These are phyloP conservation scores for Cercophora samala DNA, from an alignment of 495 filamentous ascomycete species.

Conservation along the genomic window DNA sequence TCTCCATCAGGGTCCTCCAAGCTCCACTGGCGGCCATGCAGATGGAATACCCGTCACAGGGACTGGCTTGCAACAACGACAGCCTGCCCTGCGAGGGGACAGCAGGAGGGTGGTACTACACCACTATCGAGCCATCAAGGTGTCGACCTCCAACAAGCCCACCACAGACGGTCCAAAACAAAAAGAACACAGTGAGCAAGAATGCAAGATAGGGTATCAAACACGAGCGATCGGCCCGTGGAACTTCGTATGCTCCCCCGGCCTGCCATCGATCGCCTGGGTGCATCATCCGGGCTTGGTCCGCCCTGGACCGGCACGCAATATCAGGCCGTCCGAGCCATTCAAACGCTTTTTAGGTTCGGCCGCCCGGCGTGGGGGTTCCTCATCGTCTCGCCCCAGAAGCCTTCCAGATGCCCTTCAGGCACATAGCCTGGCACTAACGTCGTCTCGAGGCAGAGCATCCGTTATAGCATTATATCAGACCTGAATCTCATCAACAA, in stretches of 20 bases:
- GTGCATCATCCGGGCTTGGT: constrained; percentile 24
- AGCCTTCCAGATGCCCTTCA: neutral
- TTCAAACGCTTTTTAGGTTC: constrained; percentile 12
- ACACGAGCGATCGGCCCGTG: constrained; percentile 8
- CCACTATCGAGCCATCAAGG: constrained; percentile 6
- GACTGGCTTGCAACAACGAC: neutral
- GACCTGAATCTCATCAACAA: neutral
- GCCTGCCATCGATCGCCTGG: constrained; percentile 4
- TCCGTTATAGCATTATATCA: neutral
- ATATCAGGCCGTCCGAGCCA: constrained; percentile 24
- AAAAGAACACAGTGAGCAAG: no score
- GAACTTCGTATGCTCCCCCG: neutral
- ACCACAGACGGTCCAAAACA: neutral
- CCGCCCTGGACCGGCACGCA: constrained; percentile 6
- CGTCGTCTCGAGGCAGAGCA: no score
- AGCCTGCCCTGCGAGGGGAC: neutral
- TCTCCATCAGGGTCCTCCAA: constrained; percentile 7
- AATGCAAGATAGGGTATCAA: neutral
- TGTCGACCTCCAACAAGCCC: neutral
- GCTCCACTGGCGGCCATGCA: neutral
- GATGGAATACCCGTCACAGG: constrained; percentile 2
- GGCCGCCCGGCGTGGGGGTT: constrained; percentile 20
- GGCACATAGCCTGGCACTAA: neutral
- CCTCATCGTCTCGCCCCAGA: neutral
- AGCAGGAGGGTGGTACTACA: neutral